Base-by-base conservation (phyloP, 176 grass and related monocot species). In the Cenchrus purpureus region DNA sequence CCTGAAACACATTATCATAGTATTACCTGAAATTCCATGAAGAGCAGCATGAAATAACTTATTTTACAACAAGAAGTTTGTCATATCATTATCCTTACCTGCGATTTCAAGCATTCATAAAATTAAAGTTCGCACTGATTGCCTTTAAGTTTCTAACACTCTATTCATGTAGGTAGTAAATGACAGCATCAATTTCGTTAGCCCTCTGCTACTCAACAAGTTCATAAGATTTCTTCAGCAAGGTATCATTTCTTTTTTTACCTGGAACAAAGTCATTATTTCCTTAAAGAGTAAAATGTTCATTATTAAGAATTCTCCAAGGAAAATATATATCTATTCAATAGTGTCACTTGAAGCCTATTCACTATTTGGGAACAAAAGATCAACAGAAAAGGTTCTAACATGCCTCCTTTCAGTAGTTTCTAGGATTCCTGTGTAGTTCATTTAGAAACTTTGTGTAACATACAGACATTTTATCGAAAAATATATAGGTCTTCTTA, bases 171-270 rank as follows among this genome's bases (percentile, higher is more conserved):
- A 97, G 92, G 89, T 92, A 83, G 76, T 93, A 91, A 97, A 97
- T 91, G 95, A 97, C 77, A 75, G 90, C 68, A 86, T 97, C 71
- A 82, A n/a, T 86, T 98, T 98, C 85, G 67, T 95, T 76, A 90
- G 87, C 42, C 95, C 95, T 20, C 80, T 98, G 80, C 73, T 98
- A 28, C 84, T 95, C 48, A 98, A 98, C 80, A 93, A 85, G 80
- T 92, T 98, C 32, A 98, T 98, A 74, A 90, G 61, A 65, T 90
- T 87, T 81, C 89, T 98, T 90, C 91, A 98, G 79, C 57, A 98
- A 92, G 95, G 93, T 95, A 71, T 51, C 65, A 4, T 17, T 56
- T 1, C 17, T 56, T 56, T 1, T 56, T 56, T 56, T 17, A 5
- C 17, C 15, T 56, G 54, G 54, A 56, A 56, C 54, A 56, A 98